These are phyloP conservation scores for Rosellinia necatrix DNA, from an alignment of 2,329 filamentous ascomycete genomes.

Conservation along the genomic window DNA sequence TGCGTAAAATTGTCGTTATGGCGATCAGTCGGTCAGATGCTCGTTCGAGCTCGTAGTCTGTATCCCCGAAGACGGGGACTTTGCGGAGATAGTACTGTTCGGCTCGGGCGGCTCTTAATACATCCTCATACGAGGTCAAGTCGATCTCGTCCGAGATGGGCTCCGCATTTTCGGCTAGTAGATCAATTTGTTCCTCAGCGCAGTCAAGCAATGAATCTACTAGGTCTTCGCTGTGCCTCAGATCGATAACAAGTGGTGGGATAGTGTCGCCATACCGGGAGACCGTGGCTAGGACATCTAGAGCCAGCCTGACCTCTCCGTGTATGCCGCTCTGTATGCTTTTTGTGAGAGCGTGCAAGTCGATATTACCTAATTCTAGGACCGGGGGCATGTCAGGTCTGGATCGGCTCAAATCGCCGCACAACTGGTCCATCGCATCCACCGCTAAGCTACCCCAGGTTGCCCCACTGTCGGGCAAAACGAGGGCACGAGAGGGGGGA, in stretches of 20 bases:
- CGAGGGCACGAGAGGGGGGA: constrained; percentile 55
- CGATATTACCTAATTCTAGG: constrained; percentile 82
- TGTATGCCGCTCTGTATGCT: constrained; percentile 89
- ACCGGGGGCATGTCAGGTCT: constrained; percentile 77
- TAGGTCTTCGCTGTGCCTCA: constrained; percentile 82
- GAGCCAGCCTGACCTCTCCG: constrained; percentile 83
- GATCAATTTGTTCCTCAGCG: constrained; percentile 84
- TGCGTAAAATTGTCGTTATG: constrained; percentile 89
- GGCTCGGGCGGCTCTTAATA: constrained; percentile 75
- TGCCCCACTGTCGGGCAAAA: constrained; percentile 48
- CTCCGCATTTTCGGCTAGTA: constrained; percentile 80
- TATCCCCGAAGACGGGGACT: constrained; percentile 72
- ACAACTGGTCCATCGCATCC: constrained; percentile 65
- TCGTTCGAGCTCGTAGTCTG: constrained; percentile 80
- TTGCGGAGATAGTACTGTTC: constrained; percentile 77
- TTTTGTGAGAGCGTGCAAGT: constrained; percentile 86
- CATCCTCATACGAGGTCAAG: constrained; percentile 84
- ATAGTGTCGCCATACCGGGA: constrained; percentile 64
- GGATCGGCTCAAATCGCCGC: constrained; percentile 67
- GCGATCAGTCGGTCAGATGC: constrained; percentile 87
- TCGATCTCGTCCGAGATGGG: constrained; percentile 88
- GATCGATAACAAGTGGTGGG: constrained; percentile 66
- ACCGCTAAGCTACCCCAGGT: constrained; percentile 70
- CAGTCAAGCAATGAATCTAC: constrained; percentile 88
- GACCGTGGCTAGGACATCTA: constrained; percentile 80